Percentiles rank a stretch among this genome's conserved stretches.
Evolutionary conservation across 148 eudicot species (phyloP).

Genomic region (Vaccinium darrowii): DNA sequence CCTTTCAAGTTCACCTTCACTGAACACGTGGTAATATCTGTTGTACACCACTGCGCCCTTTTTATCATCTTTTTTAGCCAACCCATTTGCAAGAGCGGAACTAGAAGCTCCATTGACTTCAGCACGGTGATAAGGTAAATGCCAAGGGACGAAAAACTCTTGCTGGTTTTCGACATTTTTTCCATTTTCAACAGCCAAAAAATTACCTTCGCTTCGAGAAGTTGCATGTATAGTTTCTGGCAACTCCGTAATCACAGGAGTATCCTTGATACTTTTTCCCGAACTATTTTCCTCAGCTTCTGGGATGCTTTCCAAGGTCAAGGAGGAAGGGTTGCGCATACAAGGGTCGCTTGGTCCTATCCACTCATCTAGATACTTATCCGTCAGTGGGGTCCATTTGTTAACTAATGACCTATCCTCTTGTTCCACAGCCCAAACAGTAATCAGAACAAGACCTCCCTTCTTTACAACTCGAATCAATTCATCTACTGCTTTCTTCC

Average conservation of each 20-base stretch:
- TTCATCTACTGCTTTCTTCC: constrained; percentile 87
- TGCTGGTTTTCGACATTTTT: constrained; percentile 47
- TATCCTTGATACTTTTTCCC: constrained; percentile 22
- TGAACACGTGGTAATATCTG: constrained; percentile 93
- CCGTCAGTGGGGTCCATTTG: constrained; percentile 89
- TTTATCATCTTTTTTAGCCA: constrained; percentile 89
- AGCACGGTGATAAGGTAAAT: constrained; percentile 96
- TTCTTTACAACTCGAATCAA: constrained; percentile 81
- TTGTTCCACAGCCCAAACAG: constrained; percentile 98
- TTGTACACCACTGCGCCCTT: constrained; percentile 95
- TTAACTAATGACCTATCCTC: constrained; percentile 67
- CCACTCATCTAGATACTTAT: constrained; percentile 88
- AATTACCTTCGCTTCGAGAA: constrained; percentile 23
- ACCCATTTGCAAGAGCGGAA: constrained; percentile 70
- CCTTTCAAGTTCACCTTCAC: constrained; percentile 99
- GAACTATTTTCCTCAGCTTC: constrained; percentile 59
- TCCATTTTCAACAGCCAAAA: constrained; percentile 18
- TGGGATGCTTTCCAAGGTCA: constrained; percentile 69
- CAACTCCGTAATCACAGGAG: constrained; percentile 21
- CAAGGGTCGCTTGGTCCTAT: constrained; percentile 80
- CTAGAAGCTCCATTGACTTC: constrained; percentile 90
- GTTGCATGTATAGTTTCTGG: constrained; percentile 16
- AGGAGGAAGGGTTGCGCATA: constrained; percentile 46
- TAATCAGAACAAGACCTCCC: constrained; percentile 79
- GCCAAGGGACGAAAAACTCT: constrained; percentile 98